A percentile compares a stretch with the other conserved stretches of the same genome.
Evolutionary conservation across 225 moss, liverwort and hornwort species (phyloP).

Genomic region (Pseudisothecium myosuroides): DNA sequence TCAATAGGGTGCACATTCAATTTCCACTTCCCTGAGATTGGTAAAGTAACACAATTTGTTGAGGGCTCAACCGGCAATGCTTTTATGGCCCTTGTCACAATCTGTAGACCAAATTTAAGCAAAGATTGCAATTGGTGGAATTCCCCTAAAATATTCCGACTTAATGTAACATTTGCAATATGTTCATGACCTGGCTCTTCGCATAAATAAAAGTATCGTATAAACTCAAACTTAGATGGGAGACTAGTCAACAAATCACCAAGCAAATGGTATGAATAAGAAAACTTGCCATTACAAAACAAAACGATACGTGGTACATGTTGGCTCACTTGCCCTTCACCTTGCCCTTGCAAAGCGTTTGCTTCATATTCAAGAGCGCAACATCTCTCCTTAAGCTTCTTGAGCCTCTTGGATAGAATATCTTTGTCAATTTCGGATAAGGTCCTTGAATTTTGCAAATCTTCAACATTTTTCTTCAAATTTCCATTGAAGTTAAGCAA

Average conservation of each 20-base stretch:
- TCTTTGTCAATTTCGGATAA: neutral
- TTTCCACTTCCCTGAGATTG: neutral
- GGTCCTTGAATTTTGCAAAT: neutral
- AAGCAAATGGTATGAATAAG: too few species aligned
- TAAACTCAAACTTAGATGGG: too few species aligned
- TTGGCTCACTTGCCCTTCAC: fast-evolving
- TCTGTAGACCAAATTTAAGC: neutral
- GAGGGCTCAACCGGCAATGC: neutral
- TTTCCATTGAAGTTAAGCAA: neutral
- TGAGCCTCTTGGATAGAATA: fast-evolving
- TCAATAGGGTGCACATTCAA: fast-evolving
- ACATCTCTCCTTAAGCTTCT: neutral
- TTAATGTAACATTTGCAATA: neutral
- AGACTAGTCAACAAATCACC: neutral
- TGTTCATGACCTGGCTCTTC: neutral
- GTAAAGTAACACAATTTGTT: neutral
- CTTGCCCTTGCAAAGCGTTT: neutral
- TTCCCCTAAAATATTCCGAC: too few species aligned
- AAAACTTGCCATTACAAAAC: too few species aligned
- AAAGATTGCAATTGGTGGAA: too few species aligned
- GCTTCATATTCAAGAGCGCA: neutral
- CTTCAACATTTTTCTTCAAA: neutral
- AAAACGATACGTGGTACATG: neutral
- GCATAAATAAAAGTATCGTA: too few species aligned
- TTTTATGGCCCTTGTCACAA: neutral